Evolutionary conservation across 768 basidiomycete species (phyloP), one percentile per base, ranked within the genome.

Genomic region (Piloderma croceum): DNA sequence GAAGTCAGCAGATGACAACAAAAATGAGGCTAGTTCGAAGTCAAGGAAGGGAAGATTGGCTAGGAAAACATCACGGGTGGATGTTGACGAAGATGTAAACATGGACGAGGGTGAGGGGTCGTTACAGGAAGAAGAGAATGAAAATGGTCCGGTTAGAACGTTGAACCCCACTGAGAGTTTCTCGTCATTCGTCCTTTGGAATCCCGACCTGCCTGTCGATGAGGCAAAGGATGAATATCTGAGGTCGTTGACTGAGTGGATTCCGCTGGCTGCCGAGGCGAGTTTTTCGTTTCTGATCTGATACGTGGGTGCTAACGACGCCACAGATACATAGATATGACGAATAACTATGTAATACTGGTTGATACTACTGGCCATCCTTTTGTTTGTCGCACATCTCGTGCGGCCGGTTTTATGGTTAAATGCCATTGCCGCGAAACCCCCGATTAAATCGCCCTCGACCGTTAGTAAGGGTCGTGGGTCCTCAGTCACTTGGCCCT

Each of bases 181-280:
- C 52, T 65, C 71, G 3, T 77, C 76, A 1, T 76, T 90, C 47
- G 73, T 75, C n/a, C 54, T 90, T 18, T 90, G 88, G 88, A 69
- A 79, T 43, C 73, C 81, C 4, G 89, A 90, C 58, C 71, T 74
- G 17, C 74, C 77, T 0, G 76, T 84, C 1, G 80, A 89, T 45
- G 79, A 78, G 38, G 74, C 71, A 3, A 68, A 62, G 29, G 88
- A 90, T 52, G 85, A 87, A 50, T 90, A 90, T 56, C 58, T 72
- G 34, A 69, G 83, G 12, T 63, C 81, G 3, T 53, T 90, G 45
- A 68, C 61, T 0, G 88, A 90, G 55, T 90, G 89, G 87, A 76
- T 76, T 27, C 63, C 48, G 17, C 61, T 90, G 20, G 72, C 83
- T 11, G 61, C 69, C 18, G 75, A 82, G 69, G 88, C 87, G 45